Percentiles rank a stretch among this genome's conserved stretches.
phyloP scores from a whole-genome alignment of 208 protist genomes.

The Leishmania major region DNA sequence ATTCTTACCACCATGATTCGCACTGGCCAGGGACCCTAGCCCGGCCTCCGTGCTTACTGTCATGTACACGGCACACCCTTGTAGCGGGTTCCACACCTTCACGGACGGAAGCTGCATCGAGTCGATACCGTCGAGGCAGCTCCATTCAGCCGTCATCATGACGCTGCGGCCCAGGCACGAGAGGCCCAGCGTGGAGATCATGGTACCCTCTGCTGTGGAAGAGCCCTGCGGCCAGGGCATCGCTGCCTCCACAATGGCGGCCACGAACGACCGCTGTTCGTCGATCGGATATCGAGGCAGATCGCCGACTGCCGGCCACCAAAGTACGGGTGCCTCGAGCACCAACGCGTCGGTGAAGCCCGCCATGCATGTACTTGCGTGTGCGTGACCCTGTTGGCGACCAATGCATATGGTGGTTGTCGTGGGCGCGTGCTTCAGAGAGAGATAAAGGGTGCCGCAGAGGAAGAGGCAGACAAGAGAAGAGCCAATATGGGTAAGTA shows the following conservation, averaged over 20 bases:
- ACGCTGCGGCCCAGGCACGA: constrained; percentile 63
- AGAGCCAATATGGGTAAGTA: too few species aligned
- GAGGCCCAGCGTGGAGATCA: constrained; percentile 30
- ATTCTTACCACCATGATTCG: neutral
- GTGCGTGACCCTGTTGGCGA: neutral
- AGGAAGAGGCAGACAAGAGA: neutral
- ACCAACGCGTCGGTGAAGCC: constrained; percentile 66
- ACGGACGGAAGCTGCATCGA: constrained; percentile 12
- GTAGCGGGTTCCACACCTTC: constrained; percentile 51
- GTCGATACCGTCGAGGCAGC: neutral
- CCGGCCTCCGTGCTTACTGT: constrained; percentile 22
- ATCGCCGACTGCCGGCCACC: constrained; percentile 66
- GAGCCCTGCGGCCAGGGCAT: constrained; percentile 22
- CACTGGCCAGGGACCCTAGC: constrained; percentile 1
- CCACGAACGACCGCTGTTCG: constrained; percentile 43
- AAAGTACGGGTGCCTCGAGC: constrained; percentile 47
- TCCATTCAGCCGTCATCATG: constrained; percentile 54
- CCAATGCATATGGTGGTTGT: neutral
- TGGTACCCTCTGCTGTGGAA: neutral
- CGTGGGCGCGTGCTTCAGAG: neutral
- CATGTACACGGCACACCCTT: constrained; percentile 17
- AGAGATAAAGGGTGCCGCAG: neutral
- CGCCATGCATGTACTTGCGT: constrained; percentile 5
- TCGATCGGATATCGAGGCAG: constrained; percentile 52
- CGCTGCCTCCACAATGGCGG: constrained; percentile 37